A percentile compares a stretch with the other conserved stretches of the same genome.
Evolutionary conservation across 192 early-diverging fungal species (phyloP).

Genomic region (Tieghemiomyces parasiticus): DNA sequence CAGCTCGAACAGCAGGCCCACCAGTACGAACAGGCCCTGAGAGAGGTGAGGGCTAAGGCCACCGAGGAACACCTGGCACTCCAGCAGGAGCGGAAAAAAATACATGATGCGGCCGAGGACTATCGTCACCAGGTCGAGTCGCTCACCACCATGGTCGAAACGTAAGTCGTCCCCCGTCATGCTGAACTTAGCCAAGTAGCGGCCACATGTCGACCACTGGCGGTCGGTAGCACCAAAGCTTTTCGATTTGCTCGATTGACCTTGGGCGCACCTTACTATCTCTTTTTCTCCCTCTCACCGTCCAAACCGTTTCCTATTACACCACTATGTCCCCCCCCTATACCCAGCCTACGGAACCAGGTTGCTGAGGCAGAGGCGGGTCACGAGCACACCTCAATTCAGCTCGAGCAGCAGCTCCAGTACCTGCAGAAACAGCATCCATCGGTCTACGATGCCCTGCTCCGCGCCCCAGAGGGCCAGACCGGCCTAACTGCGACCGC

Average conservation of each 20-base stretch:
- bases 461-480: neutral
- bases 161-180: too few species aligned
- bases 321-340: neutral
- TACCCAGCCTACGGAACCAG: neutral
- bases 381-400: neutral
- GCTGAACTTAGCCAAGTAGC: too few species aligned
- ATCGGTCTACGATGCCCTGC: neutral
- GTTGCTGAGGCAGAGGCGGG: neutral
- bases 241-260: too few species aligned
- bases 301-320: too few species aligned
- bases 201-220: too few species aligned
- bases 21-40: slow-evolving; percentile 8
- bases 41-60: slow-evolving; percentile 4
- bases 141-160: neutral
- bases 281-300: too few species aligned
- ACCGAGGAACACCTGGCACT: slow-evolving; percentile 2
- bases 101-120: slow-evolving; percentile 3
- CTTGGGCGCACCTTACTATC: too few species aligned
- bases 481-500: neutral
- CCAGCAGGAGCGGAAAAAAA: neutral
- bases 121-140: neutral
- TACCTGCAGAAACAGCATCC: neutral
- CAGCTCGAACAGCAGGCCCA: slow-evolving; percentile 7
- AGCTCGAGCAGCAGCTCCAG: slow-evolving; percentile 2
- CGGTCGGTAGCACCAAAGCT: too few species aligned